Evolutionary conservation across 2,329 filamentous ascomycete genomes (phyloP).

Genomic region (Coniochaeta sp.): DNA sequence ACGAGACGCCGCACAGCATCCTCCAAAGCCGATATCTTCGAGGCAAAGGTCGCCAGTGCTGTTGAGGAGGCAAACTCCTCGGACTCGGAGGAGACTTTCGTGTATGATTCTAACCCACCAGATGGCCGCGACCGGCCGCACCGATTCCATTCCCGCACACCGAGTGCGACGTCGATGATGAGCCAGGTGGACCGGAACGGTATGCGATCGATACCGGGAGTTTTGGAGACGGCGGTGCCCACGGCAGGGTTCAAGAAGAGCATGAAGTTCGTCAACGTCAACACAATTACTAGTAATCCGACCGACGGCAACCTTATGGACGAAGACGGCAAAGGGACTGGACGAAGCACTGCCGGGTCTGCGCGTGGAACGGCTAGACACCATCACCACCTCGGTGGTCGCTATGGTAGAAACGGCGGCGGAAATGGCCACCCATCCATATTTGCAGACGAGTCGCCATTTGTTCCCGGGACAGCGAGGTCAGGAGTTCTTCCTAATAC

Average conservation of each 20-base stretch:
- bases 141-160: conserved; percentile 87
- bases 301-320: conserved; percentile 52
- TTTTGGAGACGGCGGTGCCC: conserved; percentile 52
- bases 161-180: conserved; percentile 79
- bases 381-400: conserved; percentile 65
- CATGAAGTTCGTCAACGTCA: conserved; percentile 91
- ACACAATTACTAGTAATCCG: conserved; percentile 60
- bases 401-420: conserved; percentile 64
- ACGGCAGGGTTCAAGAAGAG: conserved; percentile 66
- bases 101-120: conserved; percentile 96
- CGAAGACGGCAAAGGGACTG: conserved; percentile 57
- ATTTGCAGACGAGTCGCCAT: conserved; percentile 72
- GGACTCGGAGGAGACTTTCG: conserved; percentile 96
- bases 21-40: conserved; percentile 96
- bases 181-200: conserved; percentile 59
- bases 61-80: conserved; percentile 95
- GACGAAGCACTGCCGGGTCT: conserved; percentile 54
- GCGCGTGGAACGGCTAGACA: conserved; percentile 63
- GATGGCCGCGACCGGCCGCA: conserved; percentile 56
- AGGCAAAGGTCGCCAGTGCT: conserved; percentile 91
- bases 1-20: conserved; percentile 54
- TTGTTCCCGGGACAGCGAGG: conserved; percentile 48
- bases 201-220: conserved; percentile 58
- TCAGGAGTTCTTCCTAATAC: conserved; percentile 53
- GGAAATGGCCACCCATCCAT: conserved; percentile 63